Evolutionary conservation across 2,329 filamentous ascomycete species (phyloP), one percentile per base, ranked within the genome.

Genomic region (Penicillium polonicum): DNA sequence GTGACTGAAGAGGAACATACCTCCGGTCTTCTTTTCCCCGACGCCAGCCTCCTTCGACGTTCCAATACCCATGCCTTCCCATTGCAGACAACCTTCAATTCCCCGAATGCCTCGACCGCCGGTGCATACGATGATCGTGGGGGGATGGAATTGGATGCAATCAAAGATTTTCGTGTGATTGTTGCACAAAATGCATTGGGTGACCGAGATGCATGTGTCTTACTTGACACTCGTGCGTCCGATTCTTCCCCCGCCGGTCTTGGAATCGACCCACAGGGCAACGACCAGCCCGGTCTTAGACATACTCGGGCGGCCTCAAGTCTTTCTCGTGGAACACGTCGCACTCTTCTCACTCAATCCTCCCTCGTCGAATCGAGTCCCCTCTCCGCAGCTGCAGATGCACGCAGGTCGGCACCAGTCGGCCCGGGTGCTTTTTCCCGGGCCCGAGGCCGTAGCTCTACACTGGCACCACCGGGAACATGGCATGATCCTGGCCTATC

Each of bases 1-100:
- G 76, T 79, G 25, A 80, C 77, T 1, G 78, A 80, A 60, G 78
- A 80, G 62, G 77, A 79, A 60, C 78, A 80, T 61, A 80, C 78
- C 5, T 78, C 78, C 45, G 75, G 76, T 39, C 72, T 80, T 45
- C 68, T 80, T 52, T 80, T 79, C 60, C 79, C 78, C 35, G 77
- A 79, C 66, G 72, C 73, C 41, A 78, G 70, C 57, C 68, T 75
- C 15, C 75, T 76, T 54, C 73, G 74, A 55, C 74, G 70, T 36
- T 77, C 76, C 43, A 71, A 74, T 63, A 72, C 68, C 48, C 72
- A 75, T 62, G 72, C 72, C n/a, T 76, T 73, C 59, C 74, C 74
- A 58, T 68, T 76, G 21, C 77, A 76, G 62, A 72, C 76, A 45
- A 72, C 73, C 39, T 70, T 74, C 57, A 70, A 76, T 63, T 78